Conservation (phyloP, 2,329 filamentous ascomycete species). For the Calonectria naviculata region DNA sequence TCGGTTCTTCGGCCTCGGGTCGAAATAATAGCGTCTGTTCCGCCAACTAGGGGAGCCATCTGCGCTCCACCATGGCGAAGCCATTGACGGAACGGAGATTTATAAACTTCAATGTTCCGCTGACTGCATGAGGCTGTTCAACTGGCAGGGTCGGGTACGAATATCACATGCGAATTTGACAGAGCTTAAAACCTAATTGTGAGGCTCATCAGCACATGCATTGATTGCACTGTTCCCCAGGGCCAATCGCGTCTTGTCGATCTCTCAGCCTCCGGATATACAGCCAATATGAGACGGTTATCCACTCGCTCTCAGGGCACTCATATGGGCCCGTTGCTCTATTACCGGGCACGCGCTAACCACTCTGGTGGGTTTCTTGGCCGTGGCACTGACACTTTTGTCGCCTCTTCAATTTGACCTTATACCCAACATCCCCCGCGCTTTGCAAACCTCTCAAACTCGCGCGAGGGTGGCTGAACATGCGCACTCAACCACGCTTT, state of each 20-base stretch:
- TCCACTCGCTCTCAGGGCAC: background rate
- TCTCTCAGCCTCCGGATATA: background rate
- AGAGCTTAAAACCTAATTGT: background rate
- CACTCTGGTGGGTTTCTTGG: background rate
- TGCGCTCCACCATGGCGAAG: background rate
- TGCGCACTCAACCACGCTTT: too few relatives aligned
- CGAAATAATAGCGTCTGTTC: background rate
- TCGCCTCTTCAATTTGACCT: background rate
- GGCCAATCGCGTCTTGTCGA: background rate
- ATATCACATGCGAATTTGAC: background rate
- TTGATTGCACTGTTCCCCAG: too few relatives aligned
- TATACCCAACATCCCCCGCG: background rate
- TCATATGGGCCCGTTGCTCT: background rate
- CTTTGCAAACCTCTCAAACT: background rate
- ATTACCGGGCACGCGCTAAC: background rate
- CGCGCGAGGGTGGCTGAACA: background rate
- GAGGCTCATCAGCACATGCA: background rate
- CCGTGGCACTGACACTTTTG: background rate
- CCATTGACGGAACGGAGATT: background rate
- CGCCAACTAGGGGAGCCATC: background rate
- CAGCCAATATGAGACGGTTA: too few relatives aligned
- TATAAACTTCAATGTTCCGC: background rate
- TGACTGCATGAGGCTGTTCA: background rate
- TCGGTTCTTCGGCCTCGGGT: background rate
- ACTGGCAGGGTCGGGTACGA: background rate